These are phyloP conservation scores for Sporothrix humicola DNA, from an alignment of 2,329 filamentous ascomycete genomes.

Conservation along the genomic window DNA sequence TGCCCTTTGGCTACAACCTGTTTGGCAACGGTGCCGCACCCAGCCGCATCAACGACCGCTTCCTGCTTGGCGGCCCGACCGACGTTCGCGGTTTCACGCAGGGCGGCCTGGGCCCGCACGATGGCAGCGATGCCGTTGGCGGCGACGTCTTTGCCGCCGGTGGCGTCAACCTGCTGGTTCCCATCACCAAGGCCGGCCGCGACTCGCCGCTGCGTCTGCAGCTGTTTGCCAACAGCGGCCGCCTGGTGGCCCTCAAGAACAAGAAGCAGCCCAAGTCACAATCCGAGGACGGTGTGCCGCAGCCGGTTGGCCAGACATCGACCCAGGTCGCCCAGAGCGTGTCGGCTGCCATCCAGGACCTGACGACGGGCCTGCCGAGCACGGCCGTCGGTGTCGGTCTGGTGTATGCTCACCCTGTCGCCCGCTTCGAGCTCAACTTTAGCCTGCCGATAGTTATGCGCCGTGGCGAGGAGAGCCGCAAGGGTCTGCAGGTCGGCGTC, in stretches of 20 bases:
- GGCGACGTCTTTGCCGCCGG: slow-evolving; percentile 92
- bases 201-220: slow-evolving; percentile 88
- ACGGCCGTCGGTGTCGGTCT: slow-evolving; percentile 85
- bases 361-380: slow-evolving; percentile 79
- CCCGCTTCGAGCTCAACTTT: slow-evolving; percentile 95
- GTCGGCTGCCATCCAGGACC: slow-evolving; percentile 67
- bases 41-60: slow-evolving; percentile 90
- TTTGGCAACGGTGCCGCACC: slow-evolving; percentile 60
- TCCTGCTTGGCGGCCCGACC: slow-evolving; percentile 91
- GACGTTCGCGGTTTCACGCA: slow-evolving; percentile 94
- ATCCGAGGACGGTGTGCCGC: neutral
- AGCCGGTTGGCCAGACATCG: slow-evolving; percentile 29
- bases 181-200: slow-evolving; percentile 78
- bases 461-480: slow-evolving; percentile 83
- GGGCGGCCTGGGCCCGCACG: slow-evolving; percentile 85
- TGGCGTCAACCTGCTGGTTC: slow-evolving; percentile 82
- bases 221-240: slow-evolving; percentile 87
- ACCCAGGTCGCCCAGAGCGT: slow-evolving; percentile 60
- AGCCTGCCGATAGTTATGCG: slow-evolving; percentile 82
- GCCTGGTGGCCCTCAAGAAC: slow-evolving; percentile 76
- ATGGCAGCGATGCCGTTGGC: slow-evolving; percentile 83
- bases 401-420: slow-evolving; percentile 93
- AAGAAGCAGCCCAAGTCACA: slow-evolving; percentile 50
- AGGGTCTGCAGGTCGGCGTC: slow-evolving; percentile 93
- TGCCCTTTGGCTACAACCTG: slow-evolving; percentile 66